Evolutionary conservation across 768 basidiomycete genomes (phyloP), one percentile per base, ranked within the genome.

Genomic region (Tulasnella sp.): DNA sequence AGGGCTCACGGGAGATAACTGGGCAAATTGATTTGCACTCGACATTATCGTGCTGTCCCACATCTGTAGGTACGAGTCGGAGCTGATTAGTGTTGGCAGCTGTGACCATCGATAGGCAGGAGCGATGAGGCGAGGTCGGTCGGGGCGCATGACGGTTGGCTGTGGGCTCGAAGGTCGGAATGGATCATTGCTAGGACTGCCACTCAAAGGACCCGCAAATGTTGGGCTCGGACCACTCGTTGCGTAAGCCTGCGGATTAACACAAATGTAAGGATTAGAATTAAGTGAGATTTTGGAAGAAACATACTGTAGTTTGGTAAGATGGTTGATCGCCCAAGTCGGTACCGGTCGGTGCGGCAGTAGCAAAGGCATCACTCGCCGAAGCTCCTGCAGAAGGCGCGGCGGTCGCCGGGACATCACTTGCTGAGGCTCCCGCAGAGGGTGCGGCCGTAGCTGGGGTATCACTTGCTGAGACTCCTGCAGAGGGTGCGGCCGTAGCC

Each of bases 31-130:
- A 7, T 83, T 81, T 39, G 87, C 87, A 80, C 86, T 86, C 75
- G 74, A 78, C 37, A 86, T 82, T 80, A 87, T 86, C 51, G 85
- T 86, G n/a, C 81, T 83, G 83, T 87, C 85, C 86, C 86, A 86
- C 71, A 79, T 81, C 39, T 80, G 81, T 80, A 87, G 81, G 83
- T 87, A 87, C 3, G 83, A 81, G 82, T 87, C 84, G 78, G 83
- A 82, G 44, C 82, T 81, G 82, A 86, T 86, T 67, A 86, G 82
- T 39, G 82, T 73, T 18, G 81, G 82, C 10, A 87, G 83, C 71
- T 85, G 85, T 13, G 79, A 73, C 86, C 86, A 87, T 79, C 84
- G 84, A 84, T 85, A 85, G 20, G 74, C 61, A 7, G 86, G 85
- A 39, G 86, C 86, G 77, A 85, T 83, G 29, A 87, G 81, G 37